phyloP scores from a whole-genome alignment of 2,329 filamentous ascomycete genomes.

The Cytospora chrysosperma region DNA sequence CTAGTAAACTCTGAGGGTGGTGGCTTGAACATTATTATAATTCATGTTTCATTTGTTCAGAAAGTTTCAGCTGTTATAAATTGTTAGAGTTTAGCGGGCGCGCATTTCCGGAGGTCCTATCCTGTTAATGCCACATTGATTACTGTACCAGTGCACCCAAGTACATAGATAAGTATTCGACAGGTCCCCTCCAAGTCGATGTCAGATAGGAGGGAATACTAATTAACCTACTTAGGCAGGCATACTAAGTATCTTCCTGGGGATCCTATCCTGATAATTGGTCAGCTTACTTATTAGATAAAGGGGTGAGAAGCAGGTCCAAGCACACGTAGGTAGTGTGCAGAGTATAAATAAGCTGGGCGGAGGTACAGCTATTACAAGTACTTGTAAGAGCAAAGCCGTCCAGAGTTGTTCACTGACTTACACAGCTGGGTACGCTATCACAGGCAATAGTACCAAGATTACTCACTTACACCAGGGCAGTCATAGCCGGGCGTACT shows the following conservation, averaged over 20 bases:
- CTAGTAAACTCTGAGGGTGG: background rate
- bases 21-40: background rate
- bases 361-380: background rate
- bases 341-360: background rate
- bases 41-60: background rate
- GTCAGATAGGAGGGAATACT: background rate
- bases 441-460: background rate
- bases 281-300: background rate
- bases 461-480: background rate
- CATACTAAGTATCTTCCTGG: background rate
- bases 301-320: background rate
- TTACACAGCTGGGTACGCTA: background rate
- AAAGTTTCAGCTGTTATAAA: background rate
- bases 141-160: background rate
- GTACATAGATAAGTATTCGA: background rate
- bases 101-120: background rate
- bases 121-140: background rate
- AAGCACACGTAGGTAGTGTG: background rate
- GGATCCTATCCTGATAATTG: background rate
- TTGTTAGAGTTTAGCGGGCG: background rate
- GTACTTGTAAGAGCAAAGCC: background rate
- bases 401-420: background rate
- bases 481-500: background rate
- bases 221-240: background rate
- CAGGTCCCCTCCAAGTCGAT: background rate